These are phyloP conservation scores for Rhexocercosporidium sp. DNA, from an alignment of 2,329 filamentous ascomycete species.

Conservation along the genomic window DNA sequence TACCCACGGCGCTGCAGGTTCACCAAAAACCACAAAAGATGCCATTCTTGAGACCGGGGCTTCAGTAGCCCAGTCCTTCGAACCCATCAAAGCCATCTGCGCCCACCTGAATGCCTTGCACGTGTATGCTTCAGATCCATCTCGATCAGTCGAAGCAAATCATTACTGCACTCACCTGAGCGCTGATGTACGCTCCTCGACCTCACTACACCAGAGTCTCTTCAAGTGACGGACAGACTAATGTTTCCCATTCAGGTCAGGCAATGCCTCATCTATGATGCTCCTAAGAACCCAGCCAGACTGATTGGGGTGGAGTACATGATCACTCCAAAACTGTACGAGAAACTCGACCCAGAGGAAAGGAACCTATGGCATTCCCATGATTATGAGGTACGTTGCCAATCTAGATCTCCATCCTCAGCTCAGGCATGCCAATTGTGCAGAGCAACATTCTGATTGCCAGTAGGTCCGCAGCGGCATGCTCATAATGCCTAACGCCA, in stretches of 20 bases:
- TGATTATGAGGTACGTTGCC: slow-evolving; percentile 64
- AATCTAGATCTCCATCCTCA: slow-evolving; percentile 48
- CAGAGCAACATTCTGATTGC: not conserved
- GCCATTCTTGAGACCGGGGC: slow-evolving; percentile 66
- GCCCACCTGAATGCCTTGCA: slow-evolving; percentile 86
- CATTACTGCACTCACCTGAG: slow-evolving; percentile 85
- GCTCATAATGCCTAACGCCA: slow-evolving; percentile 73
- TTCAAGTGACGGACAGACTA: not conserved
- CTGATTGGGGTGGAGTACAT: slow-evolving; percentile 84
- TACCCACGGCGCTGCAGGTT: slow-evolving; percentile 21
- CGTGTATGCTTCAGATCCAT: slow-evolving; percentile 64
- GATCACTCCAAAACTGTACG: slow-evolving; percentile 70
- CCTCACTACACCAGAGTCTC: slow-evolving; percentile 55
- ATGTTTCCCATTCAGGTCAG: slow-evolving; percentile 54
- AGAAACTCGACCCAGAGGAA: slow-evolving; percentile 68
- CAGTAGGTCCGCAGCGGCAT: slow-evolving; percentile 56
- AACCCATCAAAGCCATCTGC: slow-evolving; percentile 75
- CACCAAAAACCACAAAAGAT: slow-evolving; percentile 55
- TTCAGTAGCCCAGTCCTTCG: slow-evolving; percentile 66
- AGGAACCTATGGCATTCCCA: slow-evolving; percentile 78
- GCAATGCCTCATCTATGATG: not conserved
- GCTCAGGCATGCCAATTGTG: slow-evolving; percentile 65
- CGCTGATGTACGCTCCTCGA: slow-evolving; percentile 64
- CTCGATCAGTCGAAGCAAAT: slow-evolving; percentile 75
- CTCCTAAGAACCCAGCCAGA: slow-evolving; percentile 59